Base-by-base conservation (phyloP, 768 basidiomycete species). In the Suillus ampliporus region DNA sequence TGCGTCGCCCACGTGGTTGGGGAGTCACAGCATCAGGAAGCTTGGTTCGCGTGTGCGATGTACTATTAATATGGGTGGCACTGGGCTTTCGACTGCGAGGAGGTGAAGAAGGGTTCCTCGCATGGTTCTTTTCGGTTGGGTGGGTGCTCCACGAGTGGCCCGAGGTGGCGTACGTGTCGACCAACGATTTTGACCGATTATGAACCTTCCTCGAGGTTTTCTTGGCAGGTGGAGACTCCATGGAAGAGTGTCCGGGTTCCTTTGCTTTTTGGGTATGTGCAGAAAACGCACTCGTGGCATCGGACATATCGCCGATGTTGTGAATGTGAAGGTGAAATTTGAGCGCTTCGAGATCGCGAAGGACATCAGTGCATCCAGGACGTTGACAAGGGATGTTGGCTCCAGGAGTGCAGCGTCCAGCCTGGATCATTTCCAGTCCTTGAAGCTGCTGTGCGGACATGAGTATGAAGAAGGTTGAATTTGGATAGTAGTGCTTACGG, bases 271-370 rank as follows among this genome's bases (percentile, higher is more conserved):
- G 54, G 23, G 38, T 19, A 15, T 28, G 10, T 0, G 38, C 35
- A 13, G 57, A 52, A 43, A 26, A 28, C 11, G 28, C 3, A 21
- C 44, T 40, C 14, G 7, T 35, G 41, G 19, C 37, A 37, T 64
- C 60, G 10, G 57, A n/a, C 8, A 13, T 31, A 58, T 84, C 82
- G 37, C 79, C 75, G 37, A 86, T 80, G 65, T 85, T 82, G 69
- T 86, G 86, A 53, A 86, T 83, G 65, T 87, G 84, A 23, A 86
- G 71, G 67, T 86, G 86, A 67, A 77, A 83, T 66, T 80, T 80
- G 54, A 86, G 76, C 21, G 82, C 80, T 64, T 78, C 78, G 59
- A 79, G 75, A 57, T 76, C 74, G 6, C 72, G 70, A 23, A 86
- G 67, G 9, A 77, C 74, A 71, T 84, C 79, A 15, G 66, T 65